Evolutionary conservation across 2,329 filamentous ascomycete species (phyloP).

Genomic region (Cordyceps farinosa): DNA sequence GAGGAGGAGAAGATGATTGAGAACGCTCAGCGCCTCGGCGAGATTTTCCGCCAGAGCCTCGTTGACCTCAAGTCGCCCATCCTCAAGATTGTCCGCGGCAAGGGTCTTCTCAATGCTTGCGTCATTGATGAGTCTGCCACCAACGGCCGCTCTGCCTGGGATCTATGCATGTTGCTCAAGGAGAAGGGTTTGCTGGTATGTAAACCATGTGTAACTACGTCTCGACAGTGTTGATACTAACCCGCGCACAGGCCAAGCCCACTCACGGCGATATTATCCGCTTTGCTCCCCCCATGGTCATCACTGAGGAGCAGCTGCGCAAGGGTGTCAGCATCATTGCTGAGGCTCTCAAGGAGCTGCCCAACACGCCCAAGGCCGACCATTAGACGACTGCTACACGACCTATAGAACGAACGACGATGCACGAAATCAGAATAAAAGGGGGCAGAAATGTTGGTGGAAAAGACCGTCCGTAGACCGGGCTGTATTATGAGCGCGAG

Average conservation of each 20-base stretch:
- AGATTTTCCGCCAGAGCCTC: constrained; percentile 78
- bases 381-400: constrained; percentile 29
- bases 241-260: constrained; percentile 74
- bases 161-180: constrained; percentile 93
- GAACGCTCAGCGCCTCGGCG: constrained; percentile 75
- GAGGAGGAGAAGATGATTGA: constrained; percentile 86
- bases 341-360: constrained; percentile 77
- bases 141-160: constrained; percentile 86
- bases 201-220: constrained; percentile 21
- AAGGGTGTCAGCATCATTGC: constrained; percentile 75
- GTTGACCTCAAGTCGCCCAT: constrained; percentile 72
- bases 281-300: constrained; percentile 92
- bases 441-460: background rate
- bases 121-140: constrained; percentile 90
- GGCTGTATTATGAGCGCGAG: constrained; percentile 19
- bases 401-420: background rate
- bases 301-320: constrained; percentile 81
- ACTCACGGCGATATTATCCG: constrained; percentile 99
- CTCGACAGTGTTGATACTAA: constrained; percentile 4
- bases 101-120: constrained; percentile 91
- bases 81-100: constrained; percentile 80
- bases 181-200: constrained; percentile 87
- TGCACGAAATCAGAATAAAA: background rate
- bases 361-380: constrained; percentile 45
- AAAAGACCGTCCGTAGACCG: background rate